Conservation (phyloP, 805 yeast genomes). For the Zygosaccharomyces lentus region DNA sequence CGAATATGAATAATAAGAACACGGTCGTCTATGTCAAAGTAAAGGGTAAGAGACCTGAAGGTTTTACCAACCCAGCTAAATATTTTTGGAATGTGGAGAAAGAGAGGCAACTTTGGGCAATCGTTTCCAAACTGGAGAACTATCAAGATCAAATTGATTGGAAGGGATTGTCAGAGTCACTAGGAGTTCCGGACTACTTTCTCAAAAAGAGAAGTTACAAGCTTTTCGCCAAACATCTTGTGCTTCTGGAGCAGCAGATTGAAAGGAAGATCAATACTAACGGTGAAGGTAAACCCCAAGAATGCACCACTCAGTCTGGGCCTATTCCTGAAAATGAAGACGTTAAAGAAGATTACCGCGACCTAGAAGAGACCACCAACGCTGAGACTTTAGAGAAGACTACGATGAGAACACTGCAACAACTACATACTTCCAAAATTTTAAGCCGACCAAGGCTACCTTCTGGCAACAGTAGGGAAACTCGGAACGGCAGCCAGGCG, state of each 20-base stretch:
- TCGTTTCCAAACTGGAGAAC: conserved; percentile 24
- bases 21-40: conserved; percentile 43
- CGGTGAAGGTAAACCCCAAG: conserved; percentile 8
- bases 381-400: conserved; percentile 10
- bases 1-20: conserved; percentile 28
- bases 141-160: conserved; percentile 29
- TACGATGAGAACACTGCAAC: conserved; percentile 17
- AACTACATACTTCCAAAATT: conserved; percentile 28
- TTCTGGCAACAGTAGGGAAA: conserved; percentile 6
- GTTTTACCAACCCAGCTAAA: conserved; percentile 39
- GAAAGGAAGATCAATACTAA: conserved; percentile 16
- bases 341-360: neutral
- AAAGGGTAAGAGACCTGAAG: conserved; percentile 40
- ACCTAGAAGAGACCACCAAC: neutral
- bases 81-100: conserved; percentile 33
- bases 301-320: conserved; percentile 7
- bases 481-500: neutral
- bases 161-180: conserved; percentile 32
- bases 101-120: conserved; percentile 34
- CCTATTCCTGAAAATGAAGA: conserved; percentile 2
- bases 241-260: conserved; percentile 25
- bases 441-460: conserved; percentile 15
- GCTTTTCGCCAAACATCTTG: conserved; percentile 27
- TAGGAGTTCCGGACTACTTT: conserved; percentile 35
- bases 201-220: conserved; percentile 29